phyloP scores from a whole-genome alignment of 176 grass and related monocot species.

The Oryza brachyantha region DNA sequence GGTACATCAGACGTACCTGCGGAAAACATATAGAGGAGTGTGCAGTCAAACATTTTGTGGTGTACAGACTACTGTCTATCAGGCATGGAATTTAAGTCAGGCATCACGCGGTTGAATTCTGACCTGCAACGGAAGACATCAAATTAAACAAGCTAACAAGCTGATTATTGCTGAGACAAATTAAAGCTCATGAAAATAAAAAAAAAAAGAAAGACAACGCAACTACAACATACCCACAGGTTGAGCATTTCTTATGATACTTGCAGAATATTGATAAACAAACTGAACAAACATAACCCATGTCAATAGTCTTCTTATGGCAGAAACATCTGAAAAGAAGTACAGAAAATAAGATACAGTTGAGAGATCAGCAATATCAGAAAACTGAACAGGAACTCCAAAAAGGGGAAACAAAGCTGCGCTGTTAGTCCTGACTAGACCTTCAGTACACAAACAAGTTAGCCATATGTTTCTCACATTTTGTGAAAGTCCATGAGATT shows the following conservation, averaged over 20 bases:
- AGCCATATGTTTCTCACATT: not conserved
- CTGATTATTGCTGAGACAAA: not conserved
- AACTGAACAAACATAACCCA: slow-evolving; percentile 95
- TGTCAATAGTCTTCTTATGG: slow-evolving; percentile 97
- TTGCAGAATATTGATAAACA: slow-evolving; percentile 99
- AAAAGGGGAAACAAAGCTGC: not conserved
- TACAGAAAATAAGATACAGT: slow-evolving; percentile 6
- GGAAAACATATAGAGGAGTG: not conserved
- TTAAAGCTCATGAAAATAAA: not conserved
- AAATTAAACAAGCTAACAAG: not conserved
- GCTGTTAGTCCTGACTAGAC: not conserved
- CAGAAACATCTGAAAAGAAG: slow-evolving; percentile 77
- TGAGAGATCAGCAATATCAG: not conserved
- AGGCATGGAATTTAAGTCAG: slow-evolving; percentile 53
- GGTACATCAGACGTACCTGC: not conserved
- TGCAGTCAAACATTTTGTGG: not conserved
- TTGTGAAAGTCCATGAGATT: not conserved
- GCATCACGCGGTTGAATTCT: slow-evolving; percentile 62
- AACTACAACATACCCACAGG: slow-evolving; percentile 66
- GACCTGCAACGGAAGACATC: slow-evolving; percentile 42
- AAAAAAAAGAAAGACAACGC: slow-evolving; percentile 10
- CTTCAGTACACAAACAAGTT: slow-evolving; percentile 3
- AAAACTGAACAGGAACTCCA: not conserved
- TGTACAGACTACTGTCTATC: slow-evolving; percentile 44
- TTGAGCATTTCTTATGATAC: slow-evolving; percentile 94